A percentile compares a stretch with the other conserved stretches of the same genome.
These are phyloP conservation scores for Suillus weaverae DNA, from an alignment of 768 basidiomycete species.

Conservation along the genomic window DNA sequence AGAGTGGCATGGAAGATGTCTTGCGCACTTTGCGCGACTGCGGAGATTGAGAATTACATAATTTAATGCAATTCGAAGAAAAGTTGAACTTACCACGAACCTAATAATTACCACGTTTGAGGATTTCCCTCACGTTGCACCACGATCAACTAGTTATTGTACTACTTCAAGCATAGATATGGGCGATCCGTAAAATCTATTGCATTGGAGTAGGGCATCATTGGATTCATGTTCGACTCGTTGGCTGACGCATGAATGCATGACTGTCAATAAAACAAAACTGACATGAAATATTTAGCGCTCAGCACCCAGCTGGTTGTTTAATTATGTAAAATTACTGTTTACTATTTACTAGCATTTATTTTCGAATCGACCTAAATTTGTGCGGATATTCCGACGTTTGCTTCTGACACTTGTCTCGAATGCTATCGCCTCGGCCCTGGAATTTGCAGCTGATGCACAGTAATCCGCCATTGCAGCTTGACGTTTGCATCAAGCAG, in stretches of 20 bases:
- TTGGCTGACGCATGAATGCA: no score
- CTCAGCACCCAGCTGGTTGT: no score
- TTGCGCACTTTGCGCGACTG: not conserved
- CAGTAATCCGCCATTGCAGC: not conserved
- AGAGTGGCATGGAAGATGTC: not conserved
- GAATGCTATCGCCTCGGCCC: slow-evolving; percentile 1
- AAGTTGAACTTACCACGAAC: no score
- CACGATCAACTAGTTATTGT: no score
- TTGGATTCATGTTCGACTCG: not conserved
- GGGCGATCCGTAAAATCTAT: not conserved
- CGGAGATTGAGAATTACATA: no score
- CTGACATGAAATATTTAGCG: not conserved
- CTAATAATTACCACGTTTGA: not conserved
- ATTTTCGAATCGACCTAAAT: slow-evolving; percentile 2
- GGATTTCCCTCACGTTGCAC: not conserved
- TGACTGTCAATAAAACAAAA: no score
- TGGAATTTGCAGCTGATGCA: not conserved
- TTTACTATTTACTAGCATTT: not conserved
- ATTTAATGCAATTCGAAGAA: no score
- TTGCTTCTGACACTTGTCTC: not conserved
- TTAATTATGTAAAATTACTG: no score
- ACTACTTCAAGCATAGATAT: not conserved
- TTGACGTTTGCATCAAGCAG: not conserved
- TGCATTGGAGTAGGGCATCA: not conserved
- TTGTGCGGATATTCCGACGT: not conserved